A percentile compares a stretch with the other conserved stretches of the same genome.
phyloP scores from a whole-genome alignment of 768 basidiomycete genomes.

The Lactarius trivialis region DNA sequence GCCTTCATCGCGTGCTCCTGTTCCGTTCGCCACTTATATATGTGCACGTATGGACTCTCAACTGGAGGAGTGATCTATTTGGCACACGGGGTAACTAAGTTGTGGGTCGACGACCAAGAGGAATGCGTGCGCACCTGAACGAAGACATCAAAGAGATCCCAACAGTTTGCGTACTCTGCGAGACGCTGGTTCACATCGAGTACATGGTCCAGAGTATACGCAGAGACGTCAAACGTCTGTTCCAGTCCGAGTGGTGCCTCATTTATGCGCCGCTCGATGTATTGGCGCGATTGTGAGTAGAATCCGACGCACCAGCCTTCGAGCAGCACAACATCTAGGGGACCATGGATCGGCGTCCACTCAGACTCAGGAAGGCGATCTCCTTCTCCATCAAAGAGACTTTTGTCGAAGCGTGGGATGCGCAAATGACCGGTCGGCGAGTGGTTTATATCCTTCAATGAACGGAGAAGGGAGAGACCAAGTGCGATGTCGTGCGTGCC shows the following conservation, averaged over 20 bases:
- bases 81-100: not conserved
- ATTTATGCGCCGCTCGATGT: slow-evolving; percentile 51
- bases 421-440: slow-evolving; percentile 30
- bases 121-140: slow-evolving; percentile 53
- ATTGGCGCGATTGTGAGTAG: slow-evolving; percentile 46
- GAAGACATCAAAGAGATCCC: slow-evolving; percentile 65
- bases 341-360: slow-evolving; percentile 39
- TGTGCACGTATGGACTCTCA: slow-evolving; percentile 38
- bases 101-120: not conserved
- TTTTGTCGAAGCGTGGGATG: slow-evolving; percentile 87
- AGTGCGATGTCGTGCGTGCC: slow-evolving; percentile 85
- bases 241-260: slow-evolving; percentile 30
- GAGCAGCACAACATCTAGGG: slow-evolving; percentile 76
- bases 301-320: slow-evolving; percentile 98
- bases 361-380: slow-evolving; percentile 54
- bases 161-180: slow-evolving; percentile 54
- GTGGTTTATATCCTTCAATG: slow-evolving; percentile 40
- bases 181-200: slow-evolving; percentile 58
- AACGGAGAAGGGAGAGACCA: slow-evolving; percentile 45
- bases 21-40: slow-evolving; percentile 85
- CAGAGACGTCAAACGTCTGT: slow-evolving; percentile 31
- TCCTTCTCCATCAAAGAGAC: slow-evolving; percentile 70
- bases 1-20: slow-evolving; percentile 90
- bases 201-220: slow-evolving; percentile 47
- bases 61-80: slow-evolving; percentile 36